Conservation (phyloP, 2,329 filamentous ascomycete genomes). For the Ophiocordyceps camponoti-floridani region DNA sequence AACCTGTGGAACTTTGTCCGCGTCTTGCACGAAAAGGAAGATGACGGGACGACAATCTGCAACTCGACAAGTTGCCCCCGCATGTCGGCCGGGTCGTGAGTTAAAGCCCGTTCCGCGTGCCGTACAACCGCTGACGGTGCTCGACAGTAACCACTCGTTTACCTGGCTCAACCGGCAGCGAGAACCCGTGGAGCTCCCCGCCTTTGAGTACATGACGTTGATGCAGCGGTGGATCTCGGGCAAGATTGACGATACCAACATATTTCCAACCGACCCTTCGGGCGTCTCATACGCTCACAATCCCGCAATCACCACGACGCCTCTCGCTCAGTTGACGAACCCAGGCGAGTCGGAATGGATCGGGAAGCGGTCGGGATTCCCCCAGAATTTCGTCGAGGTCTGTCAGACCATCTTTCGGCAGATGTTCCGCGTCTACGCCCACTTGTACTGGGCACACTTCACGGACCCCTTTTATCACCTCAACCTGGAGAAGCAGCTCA, state of each 20-base stretch:
- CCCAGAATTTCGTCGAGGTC: slow-evolving; percentile 71
- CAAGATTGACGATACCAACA: slow-evolving; percentile 77
- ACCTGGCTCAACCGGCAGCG: slow-evolving; percentile 86
- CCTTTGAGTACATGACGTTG: slow-evolving; percentile 82
- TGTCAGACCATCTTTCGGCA: slow-evolving; percentile 91
- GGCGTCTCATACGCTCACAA: slow-evolving; percentile 49
- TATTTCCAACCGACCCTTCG: slow-evolving; percentile 77
- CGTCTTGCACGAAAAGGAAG: slow-evolving; percentile 73
- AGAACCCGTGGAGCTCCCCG: slow-evolving; percentile 80
- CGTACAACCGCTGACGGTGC: background rate
- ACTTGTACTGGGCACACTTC: slow-evolving; percentile 96
- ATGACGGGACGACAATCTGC: slow-evolving; percentile 62
- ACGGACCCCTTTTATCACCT: slow-evolving; percentile 69
- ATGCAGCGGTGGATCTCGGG: slow-evolving; percentile 96
- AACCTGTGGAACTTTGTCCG: slow-evolving; percentile 79
- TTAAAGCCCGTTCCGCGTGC: slow-evolving; percentile 8
- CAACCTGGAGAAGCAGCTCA: slow-evolving; percentile 63
- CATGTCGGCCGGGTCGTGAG: slow-evolving; percentile 88
- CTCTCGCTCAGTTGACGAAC: slow-evolving; percentile 44
- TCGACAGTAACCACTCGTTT: slow-evolving; percentile 69
- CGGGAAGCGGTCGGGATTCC: slow-evolving; percentile 85
- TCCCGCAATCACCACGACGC: slow-evolving; percentile 36
- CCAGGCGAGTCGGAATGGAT: slow-evolving; percentile 56
- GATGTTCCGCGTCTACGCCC: slow-evolving; percentile 97
- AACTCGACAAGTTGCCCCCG: slow-evolving; percentile 70